These are phyloP conservation scores for Allomyces macrogynus DNA, from an alignment of 192 early-diverging fungal genomes.

Conservation along the genomic window DNA sequence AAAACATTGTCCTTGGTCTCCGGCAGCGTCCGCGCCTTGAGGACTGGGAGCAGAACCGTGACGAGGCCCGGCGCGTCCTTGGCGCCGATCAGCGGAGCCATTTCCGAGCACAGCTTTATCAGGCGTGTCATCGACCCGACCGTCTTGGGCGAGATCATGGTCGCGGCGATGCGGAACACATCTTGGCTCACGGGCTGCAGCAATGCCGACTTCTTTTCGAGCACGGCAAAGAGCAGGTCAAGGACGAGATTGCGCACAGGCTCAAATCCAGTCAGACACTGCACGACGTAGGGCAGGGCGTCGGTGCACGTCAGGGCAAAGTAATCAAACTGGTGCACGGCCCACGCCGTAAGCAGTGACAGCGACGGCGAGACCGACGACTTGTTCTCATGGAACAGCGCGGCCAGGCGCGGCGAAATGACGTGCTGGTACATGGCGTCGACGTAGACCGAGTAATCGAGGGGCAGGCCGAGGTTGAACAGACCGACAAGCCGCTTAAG, in stretches of 20 bases:
- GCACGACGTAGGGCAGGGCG: neutral
- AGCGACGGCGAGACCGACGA: constrained; percentile 65
- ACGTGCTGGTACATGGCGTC: constrained; percentile 48
- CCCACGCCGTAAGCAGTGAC: constrained; percentile 60
- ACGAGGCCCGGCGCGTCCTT: neutral
- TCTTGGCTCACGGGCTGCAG: neutral
- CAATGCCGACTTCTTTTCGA: neutral
- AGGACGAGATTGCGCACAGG: neutral
- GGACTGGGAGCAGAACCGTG: neutral
- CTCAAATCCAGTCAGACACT: neutral
- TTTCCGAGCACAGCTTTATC: neutral
- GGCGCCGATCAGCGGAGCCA: neutral
- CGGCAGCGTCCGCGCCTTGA: neutral
- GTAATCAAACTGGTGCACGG: constrained; percentile 16
- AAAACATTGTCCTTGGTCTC: neutral
- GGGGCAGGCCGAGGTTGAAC: constrained; percentile 49
- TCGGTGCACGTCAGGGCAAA: neutral
- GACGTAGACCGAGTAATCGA: constrained; percentile 60
- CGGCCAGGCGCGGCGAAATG: constrained; percentile 46
- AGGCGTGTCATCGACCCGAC: neutral
- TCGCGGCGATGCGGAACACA: neutral
- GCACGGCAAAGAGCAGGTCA: neutral
- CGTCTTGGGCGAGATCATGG: neutral
- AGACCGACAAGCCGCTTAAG: constrained; percentile 55
- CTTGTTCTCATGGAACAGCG: constrained; percentile 61